Base-by-base conservation (phyloP, 2,329 filamentous ascomycete species). In the Dryadomyces quercivorus region DNA sequence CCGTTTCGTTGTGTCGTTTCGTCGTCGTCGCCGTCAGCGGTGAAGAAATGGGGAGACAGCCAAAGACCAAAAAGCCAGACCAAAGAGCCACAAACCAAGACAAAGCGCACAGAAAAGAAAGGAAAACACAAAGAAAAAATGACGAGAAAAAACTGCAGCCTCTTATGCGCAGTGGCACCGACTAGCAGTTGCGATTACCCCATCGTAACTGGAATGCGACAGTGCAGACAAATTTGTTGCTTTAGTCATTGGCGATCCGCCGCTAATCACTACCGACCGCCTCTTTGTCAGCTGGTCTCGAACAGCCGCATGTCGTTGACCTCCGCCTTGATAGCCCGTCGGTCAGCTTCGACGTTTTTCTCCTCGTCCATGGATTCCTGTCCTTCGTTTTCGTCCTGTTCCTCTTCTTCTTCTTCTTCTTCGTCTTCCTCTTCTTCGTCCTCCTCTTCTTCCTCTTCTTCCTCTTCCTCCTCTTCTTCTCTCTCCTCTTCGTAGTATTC, bases 141-240 rank as follows among this genome's bases (percentile, higher is more conserved):
- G 42, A 18, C 42, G 36, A 15, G 31, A 45, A 40, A 9, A 22
- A 16, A 43, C 44, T 21, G 36, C 10, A 42, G 20, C 26, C 8
- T 22, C n/a, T 16, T 26, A 36, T 16, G 20, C 9, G 18, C 9
- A 4, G 48, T 20, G 31, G 16, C n/a, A 18, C n/a, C 13, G 20
- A 40, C 38, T 18, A 50, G 18, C 34, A 42, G 43, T 49, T 47
- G 34, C 38, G 21, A 55, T 58, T 58, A 58, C 56, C 53, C 56
- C 54, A 58, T 58, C 48, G 40, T 47, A 52, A 58, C 48, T 53
- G 21, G 15, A 13, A 13, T 40, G 36, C 26, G 36, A 16, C 36
- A 40, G 36, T 40, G 36, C 36, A 31, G 36, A 40, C 1, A 15
- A 38, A 22, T 31, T 48, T n/a, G 46, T 34, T 18, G 46, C 13